Evolutionary conservation across 2,329 filamentous ascomycete species (phyloP), one percentile per base, ranked within the genome.

Genomic region (Fusarium pseudocircinatum): DNA sequence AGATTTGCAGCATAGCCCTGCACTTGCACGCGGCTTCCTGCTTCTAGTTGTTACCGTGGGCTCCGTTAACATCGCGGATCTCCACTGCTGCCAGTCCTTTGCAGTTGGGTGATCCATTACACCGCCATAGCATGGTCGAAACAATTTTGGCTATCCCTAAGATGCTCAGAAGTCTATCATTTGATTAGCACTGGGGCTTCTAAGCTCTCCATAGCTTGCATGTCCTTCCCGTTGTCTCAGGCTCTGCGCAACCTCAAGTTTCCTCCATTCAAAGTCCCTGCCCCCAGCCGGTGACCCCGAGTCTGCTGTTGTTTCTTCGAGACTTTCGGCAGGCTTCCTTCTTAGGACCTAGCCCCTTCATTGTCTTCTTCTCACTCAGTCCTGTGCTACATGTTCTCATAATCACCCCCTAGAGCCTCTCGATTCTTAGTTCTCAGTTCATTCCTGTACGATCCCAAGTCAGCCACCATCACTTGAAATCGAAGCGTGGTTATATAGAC

Each of bases 151-250:
- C 43, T 68, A 52, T 65, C 61, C 67, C 67, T 63, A 47, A 73
- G 44, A 68, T 69, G 56, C 57, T 47, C 63, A 70, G 59, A 60
- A 70, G 53, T 56, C 63, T 66, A 63, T 46, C 49, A 69, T 73
- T 67, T 60, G 69, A 72, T 65, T 78, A 80, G 63, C 63, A 73
- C 77, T 70, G 76, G 78, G 73, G 65, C 73, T 76, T 72, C 78
- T 77, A 75, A 77, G 67, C 76, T 78, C 76, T 78, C 78, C 80
- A 78, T 81, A 81, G 78, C 77, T 79, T 77, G 76, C 77, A 81
- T 79, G 79, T 79, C 76, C 78, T 81, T 79, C 78, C 80, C 79
- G 78, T 79, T 84, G 83, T 84, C 83, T 85, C 82, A 83, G 81
- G 76, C 76, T 81, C 81, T 84, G 83, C 83, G 75, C 83, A 76